Evolutionary conservation across 2,329 filamentous ascomycete genomes (phyloP).

Genomic region (Paecilomyces dactylethromorphus): DNA sequence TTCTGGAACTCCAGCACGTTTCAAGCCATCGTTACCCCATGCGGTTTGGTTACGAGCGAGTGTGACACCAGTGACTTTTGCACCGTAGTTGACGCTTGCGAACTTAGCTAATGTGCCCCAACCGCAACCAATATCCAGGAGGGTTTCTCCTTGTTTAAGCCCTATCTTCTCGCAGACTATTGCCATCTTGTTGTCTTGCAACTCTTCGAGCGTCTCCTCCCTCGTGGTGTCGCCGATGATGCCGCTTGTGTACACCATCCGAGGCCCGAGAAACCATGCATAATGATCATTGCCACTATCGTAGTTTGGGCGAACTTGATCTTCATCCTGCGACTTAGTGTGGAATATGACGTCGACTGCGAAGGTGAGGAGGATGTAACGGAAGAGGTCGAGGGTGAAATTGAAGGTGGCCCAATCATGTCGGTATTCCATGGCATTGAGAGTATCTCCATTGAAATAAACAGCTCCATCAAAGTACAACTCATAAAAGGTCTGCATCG

Average conservation of each 20-base stretch:
- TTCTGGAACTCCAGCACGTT: conserved; percentile 73
- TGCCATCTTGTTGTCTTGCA: conserved; percentile 96
- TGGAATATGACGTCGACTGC: conserved; percentile 89
- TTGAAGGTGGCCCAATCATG: conserved; percentile 96
- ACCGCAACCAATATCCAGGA: conserved; percentile 95
- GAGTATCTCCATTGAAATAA: conserved; percentile 86
- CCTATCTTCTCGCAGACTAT: conserved; percentile 94
- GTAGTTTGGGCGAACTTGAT: conserved; percentile 96
- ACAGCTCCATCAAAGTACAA: conserved; percentile 96
- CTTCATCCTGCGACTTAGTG: conserved; percentile 89
- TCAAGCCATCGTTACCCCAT: conserved; percentile 88
- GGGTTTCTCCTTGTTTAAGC: conserved; percentile 68
- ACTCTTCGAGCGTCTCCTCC: conserved; percentile 87
- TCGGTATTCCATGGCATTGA: conserved; percentile 86
- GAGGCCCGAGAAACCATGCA: conserved; percentile 93
- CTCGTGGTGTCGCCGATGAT: conserved; percentile 80
- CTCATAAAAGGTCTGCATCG: conserved; percentile 80
- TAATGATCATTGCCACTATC: conserved; percentile 98
- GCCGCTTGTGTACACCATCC: conserved; percentile 98
- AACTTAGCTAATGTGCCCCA: conserved; percentile 96
- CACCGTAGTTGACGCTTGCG: conserved; percentile 86
- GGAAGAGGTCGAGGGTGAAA: conserved; percentile 79
- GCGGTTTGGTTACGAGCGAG: conserved; percentile 93
- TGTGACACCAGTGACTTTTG: conserved; percentile 79
- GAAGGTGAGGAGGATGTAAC: conserved; percentile 81